These are phyloP conservation scores for Tylopilus sp. DNA, from an alignment of 1,284 basidiomycete genomes.

Conservation along the genomic window DNA sequence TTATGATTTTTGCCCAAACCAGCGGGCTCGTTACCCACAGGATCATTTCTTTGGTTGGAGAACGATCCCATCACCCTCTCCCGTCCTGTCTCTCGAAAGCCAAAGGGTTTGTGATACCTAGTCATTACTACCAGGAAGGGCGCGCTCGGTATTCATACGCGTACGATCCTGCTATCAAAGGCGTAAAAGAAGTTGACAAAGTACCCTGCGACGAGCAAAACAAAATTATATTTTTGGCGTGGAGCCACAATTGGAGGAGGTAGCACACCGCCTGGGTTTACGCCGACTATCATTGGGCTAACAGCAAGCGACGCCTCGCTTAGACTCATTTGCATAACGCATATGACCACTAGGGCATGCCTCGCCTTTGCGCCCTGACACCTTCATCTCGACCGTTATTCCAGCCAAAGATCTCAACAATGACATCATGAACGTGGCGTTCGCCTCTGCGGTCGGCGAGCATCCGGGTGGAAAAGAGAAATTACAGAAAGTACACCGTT, in stretches of 20 bases:
- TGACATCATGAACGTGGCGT: conserved; percentile 85
- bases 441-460: conserved; percentile 70
- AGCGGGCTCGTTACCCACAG: conserved; percentile 79
- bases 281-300: conserved; percentile 40
- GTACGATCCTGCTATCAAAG: conserved; percentile 72
- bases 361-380: conserved; percentile 59
- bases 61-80: conserved; percentile 78
- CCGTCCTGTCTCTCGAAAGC: conserved; percentile 84
- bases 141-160: conserved; percentile 84
- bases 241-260: conserved; percentile 92
- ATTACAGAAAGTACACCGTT: conserved; percentile 64
- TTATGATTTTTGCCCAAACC: conserved; percentile 74
- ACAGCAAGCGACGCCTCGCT: background rate
- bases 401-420: conserved; percentile 64
- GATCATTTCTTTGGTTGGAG: conserved; percentile 96
- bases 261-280: conserved; percentile 78
- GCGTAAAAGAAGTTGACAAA: conserved; percentile 70
- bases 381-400: conserved; percentile 58
- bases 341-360: conserved; percentile 70
- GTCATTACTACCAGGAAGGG: conserved; percentile 88
- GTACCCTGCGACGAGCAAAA: conserved; percentile 75
- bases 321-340: conserved; percentile 78
- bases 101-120: conserved; percentile 81
- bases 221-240: conserved; percentile 75
- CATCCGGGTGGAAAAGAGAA: conserved; percentile 81